Evolutionary conservation across 78 protist genomes (phyloP), one percentile per base, ranked within the genome.

Genomic region (Dictyostelium citrinum): DNA sequence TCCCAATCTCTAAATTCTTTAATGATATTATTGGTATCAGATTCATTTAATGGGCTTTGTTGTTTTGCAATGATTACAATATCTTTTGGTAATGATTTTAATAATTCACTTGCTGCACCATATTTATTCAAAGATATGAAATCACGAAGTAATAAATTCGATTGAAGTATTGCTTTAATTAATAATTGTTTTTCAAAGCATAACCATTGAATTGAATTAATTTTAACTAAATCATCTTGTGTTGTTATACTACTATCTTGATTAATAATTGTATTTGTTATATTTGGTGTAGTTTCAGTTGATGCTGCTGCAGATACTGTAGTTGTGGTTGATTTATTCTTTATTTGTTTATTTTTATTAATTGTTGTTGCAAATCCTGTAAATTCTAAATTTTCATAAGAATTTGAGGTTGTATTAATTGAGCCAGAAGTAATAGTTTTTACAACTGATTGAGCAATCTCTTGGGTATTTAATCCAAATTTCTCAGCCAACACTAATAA

Each of bases 1-100:
- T 70, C 39, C 84, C 85, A 88, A 46, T 88, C 83, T 22, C 27
- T 78, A 78, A 78, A 88, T 35, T 88, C 93, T 39, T 78, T 88
- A 27, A 88, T 61, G 10, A 88, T 88, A 31, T 86, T 81, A 27
- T 55, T 77, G 22, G 84, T 78, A 22, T 76, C 84, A 1, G 58
- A 27, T 67, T 88, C 85, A 2, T 27, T 33, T 11, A 37, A 37
- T 67, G 71, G 70, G 16, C 81, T 67, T 68, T 61, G 51, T 16
- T 45, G 33, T 31, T 55, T 61, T 7, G 85, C 82, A 29, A 67
- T 67, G 5, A 68, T 33, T 14, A 88, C 58, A 12, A 72, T 45
- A 76, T 88, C 82, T 31, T 79, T 67, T 41, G 93, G 85, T 35
- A 88, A 76, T 9, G 84, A 35, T 39, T 67, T 72, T 16, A 88